Base-by-base conservation (phyloP, 1,284 basidiomycete genomes). In the Puccinia sorghi region DNA sequence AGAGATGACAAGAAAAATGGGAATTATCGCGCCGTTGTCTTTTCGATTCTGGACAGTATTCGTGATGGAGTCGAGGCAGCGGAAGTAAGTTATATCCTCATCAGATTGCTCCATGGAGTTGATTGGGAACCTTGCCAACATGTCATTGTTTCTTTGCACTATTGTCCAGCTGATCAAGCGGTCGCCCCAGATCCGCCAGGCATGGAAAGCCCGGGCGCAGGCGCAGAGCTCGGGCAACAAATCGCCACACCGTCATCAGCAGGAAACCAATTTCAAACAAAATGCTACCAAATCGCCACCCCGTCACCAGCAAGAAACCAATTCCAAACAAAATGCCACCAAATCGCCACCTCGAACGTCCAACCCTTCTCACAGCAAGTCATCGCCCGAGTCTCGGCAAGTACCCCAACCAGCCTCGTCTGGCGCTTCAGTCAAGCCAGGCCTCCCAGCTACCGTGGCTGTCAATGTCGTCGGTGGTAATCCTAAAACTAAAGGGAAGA, bases 1-100 rank as follows among this genome's bases (percentile, higher is more conserved):
- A 86, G 95, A 82, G 90, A 95, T 83, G 94, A 97, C 85, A 97
- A 97, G 84, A 91, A 89, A 3, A 86, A 93, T 81, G 94, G 92
- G 41, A 97, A 97, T 85, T 93, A 93, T 85, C 88, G 88, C 79
- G 88, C 85, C 54, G 90, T 93, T 74, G 93, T 97, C 61, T 89
- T 91, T 76, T 92, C 91, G 82, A 93, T 97, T 82, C 89, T 96
- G 72, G 87, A 90, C 81, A 94, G 90, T 82, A 97, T 96, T 81
- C 88, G 89, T 52, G 94, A 97, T 84, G 94, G 94, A 5, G 93
- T 97, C 43, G 93, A 96, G 66, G 82, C 81, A 15, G 81, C 83
- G 54, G 82, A 81, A 66, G 83, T 84, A 63, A 79, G 81, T 78
- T 32, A n/a, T 20, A 54, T 39, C 15, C 57, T 39, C 0, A 15